Evolutionary conservation across 345 rosid species (phyloP).

Genomic region (Rhodamnia rubescens): DNA sequence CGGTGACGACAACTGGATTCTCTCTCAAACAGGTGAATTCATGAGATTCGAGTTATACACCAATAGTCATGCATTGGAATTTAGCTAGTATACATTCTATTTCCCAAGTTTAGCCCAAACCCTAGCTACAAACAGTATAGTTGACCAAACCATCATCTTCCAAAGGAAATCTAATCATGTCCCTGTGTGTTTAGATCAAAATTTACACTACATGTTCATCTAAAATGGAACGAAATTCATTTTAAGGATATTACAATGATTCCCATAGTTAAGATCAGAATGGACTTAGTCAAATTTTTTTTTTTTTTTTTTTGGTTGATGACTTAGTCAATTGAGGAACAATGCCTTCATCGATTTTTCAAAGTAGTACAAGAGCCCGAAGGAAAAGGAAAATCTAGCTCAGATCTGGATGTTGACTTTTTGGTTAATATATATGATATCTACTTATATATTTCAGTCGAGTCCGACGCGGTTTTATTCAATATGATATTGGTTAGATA

Average conservation of each 20-base stretch:
- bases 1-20: conserved; percentile 34
- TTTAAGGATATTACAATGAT: neutral
- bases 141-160: neutral
- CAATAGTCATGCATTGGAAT: neutral
- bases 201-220: neutral
- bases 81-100: neutral
- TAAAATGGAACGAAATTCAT: neutral
- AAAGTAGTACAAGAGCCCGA: neutral
- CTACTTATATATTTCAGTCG: no score
- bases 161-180: neutral
- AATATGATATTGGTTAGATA: no score
- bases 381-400: neutral
- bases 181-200: neutral
- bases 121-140: neutral
- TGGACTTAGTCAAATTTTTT: neutral
- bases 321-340: neutral
- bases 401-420: no score
- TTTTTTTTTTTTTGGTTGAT: no score
- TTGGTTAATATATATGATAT: no score
- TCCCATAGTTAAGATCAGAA: neutral
- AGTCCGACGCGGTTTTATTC: neutral
- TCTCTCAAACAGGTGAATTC: conserved; percentile 6
- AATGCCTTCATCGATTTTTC: neutral
- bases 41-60: neutral
- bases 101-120: neutral